A percentile compares a stretch with the other conserved stretches of the same genome.
These are phyloP conservation scores for Clavariopsis aquatica DNA, from an alignment of 495 filamentous ascomycete species.

Conservation along the genomic window DNA sequence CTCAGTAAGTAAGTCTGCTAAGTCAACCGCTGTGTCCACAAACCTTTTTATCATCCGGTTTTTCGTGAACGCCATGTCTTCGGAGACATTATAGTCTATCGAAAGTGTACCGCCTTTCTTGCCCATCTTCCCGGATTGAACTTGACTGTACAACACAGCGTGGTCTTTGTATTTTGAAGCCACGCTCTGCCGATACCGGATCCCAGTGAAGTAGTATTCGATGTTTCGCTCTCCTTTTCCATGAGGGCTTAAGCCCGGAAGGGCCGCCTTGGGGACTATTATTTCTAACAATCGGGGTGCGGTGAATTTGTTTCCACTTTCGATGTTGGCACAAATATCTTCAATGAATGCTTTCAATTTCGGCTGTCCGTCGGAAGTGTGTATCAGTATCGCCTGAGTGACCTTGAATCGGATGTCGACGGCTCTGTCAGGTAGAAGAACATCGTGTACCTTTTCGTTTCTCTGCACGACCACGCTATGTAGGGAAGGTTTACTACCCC, in stretches of 20 bases:
- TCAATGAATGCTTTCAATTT: conserved; percentile 2
- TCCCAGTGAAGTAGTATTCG: conserved; percentile 19
- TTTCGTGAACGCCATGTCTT: not conserved
- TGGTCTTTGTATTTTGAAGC: not conserved
- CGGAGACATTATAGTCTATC: not conserved
- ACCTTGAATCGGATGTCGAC: conserved; percentile 21
- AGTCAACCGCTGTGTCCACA: not conserved
- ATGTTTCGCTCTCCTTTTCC: not conserved
- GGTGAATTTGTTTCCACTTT: conserved; percentile 9
- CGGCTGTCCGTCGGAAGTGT: not conserved
- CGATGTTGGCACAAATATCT: conserved; percentile 14
- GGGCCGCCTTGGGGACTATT: conserved; percentile 7
- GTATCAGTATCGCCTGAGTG: not conserved
- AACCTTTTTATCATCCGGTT: not conserved
- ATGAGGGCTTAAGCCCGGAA: not conserved
- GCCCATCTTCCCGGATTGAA: conserved; percentile 8
- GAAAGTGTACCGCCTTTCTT: conserved; percentile 8
- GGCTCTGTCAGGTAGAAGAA: conserved; percentile 18
- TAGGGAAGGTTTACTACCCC: not conserved
- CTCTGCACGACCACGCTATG: not conserved
- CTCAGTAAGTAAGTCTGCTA: not conserved
- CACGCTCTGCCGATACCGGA: conserved; percentile 1
- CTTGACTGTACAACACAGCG: not conserved
- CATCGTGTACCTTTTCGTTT: conserved; percentile 12
- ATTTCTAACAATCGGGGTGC: conserved; percentile 3